A percentile compares a stretch with the other conserved stretches of the same genome.
phyloP scores from a whole-genome alignment of 345 rosid species.

The Populus euphratica region DNA sequence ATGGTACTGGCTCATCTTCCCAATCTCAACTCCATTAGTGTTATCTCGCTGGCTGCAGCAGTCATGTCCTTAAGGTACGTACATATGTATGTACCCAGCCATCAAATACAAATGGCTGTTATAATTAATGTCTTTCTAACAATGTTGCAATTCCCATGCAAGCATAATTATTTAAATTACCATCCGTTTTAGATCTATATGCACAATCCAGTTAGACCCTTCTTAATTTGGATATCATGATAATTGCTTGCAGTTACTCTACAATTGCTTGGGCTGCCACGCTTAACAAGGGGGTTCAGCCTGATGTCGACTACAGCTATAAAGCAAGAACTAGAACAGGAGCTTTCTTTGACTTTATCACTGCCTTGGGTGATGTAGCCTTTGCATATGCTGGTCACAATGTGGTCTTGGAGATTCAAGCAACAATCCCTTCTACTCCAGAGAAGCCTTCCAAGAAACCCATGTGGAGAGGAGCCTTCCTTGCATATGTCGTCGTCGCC shows the following conservation, averaged over 20 bases:
- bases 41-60: constrained; percentile 68
- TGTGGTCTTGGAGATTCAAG: constrained; percentile 85
- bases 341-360: constrained; percentile 49
- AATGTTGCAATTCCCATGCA: no score
- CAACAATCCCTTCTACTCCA: constrained; percentile 82
- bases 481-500: constrained; percentile 65
- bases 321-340: constrained; percentile 38
- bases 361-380: constrained; percentile 74
- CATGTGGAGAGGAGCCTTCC: constrained; percentile 83
- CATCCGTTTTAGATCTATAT: no score
- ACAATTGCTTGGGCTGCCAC: constrained; percentile 67
- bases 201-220: neutral
- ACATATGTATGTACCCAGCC: no score
- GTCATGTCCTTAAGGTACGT: constrained; percentile 71
- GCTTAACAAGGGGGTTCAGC: constrained; percentile 36
- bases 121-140: no score
- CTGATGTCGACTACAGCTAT: constrained; percentile 51
- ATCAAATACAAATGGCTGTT: no score
- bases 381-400: constrained; percentile 87
- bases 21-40: constrained; percentile 63
- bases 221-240: neutral
- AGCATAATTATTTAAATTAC: no score
- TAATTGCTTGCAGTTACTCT: constrained; percentile 48
- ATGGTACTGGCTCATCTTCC: constrained; percentile 73
- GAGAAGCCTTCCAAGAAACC: constrained; percentile 72